Base-by-base conservation (phyloP, 768 basidiomycete species). In the Boletus tylopilopsis region DNA sequence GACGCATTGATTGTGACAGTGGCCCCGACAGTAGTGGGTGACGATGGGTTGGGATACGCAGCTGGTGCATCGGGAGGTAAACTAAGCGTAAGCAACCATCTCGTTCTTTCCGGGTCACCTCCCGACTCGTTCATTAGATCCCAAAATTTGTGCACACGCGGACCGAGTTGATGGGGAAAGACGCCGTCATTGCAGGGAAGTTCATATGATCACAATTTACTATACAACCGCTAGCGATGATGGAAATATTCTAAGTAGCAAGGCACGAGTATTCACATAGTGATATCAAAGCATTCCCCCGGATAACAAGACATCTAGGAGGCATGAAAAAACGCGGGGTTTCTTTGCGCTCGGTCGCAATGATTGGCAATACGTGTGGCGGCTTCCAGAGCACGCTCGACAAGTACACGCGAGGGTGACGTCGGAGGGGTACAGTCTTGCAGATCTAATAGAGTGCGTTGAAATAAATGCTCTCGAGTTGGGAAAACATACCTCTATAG, bases 1-100 rank as follows among this genome's bases (percentile, higher is more conserved):
- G 89, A 97, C 64, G 74, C 76, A 12, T 60, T 96, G 18, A 78
- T 98, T 38, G 71, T 97, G 38, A 98, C 96, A 4, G 78, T 91
- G 18, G 89, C 94, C 1, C 96, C 96, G 0, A 76, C 74, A n/a
- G 67, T 94, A 15, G 84, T 98, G 5, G 94, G 94, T 0, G 66
- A 68, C 2, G 71, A 74, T n/a, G 91, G 88, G 6, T 66, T 90
- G 0, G 78, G 79, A 9, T 88, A 87, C 55, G 67, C 66, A 19
- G 53, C 60, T 60, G 49, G 51, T 19, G 30, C 16, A 36, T 37
- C 49, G 11, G 45, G 46, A 54, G 47, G 58, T 29, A 45, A 49
- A 40, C 62, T 62, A 43, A 39, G 24, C 30, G 61, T 60, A 36
- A 50, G 62, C 22, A 19, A 41, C 33, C 15, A 12, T 45, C 21